Conservation (phyloP, 352 stramenopile genomes). For the Phytophthora uliginosa region DNA sequence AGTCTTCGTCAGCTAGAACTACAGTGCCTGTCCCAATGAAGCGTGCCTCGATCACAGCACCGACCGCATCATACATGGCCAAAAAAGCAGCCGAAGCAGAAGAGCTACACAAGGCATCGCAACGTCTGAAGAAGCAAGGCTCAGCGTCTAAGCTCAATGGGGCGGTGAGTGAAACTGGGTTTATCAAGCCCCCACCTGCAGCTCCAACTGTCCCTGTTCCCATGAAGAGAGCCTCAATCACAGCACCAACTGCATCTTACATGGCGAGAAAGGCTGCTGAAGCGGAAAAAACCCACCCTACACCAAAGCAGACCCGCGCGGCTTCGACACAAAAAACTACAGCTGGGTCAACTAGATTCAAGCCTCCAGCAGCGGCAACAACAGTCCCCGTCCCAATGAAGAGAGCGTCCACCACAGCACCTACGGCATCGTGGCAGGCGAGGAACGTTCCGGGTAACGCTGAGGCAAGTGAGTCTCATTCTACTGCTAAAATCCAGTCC, state of each 20-base stretch:
- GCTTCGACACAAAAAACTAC: slow-evolving; percentile 5
- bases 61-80: slow-evolving; percentile 37
- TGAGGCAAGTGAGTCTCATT: not conserved
- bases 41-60: slow-evolving; percentile 39
- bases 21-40: slow-evolving; percentile 34
- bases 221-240: slow-evolving; percentile 40
- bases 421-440: slow-evolving; percentile 40
- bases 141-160: slow-evolving; percentile 24
- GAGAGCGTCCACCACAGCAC: slow-evolving; percentile 43
- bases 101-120: slow-evolving; percentile 14
- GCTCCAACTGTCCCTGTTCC: slow-evolving; percentile 33
- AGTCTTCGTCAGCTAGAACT: slow-evolving; percentile 12
- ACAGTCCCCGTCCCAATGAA: slow-evolving; percentile 31
- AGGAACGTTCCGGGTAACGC: slow-evolving; percentile 19
- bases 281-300: slow-evolving; percentile 6
- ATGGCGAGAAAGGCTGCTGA: slow-evolving; percentile 35
- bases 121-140: slow-evolving; percentile 25
- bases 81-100: slow-evolving; percentile 34
- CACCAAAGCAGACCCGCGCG: not conserved
- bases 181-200: slow-evolving; percentile 31
- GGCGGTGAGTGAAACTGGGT: slow-evolving; percentile 30
- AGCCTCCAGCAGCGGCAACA: slow-evolving; percentile 20
- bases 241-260: slow-evolving; percentile 36
- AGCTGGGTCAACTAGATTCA: slow-evolving; percentile 25
- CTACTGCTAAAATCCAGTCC: slow-evolving; percentile 3